phyloP scores from a whole-genome alignment of 2,329 filamentous ascomycete genomes.

The Botrytis squamosa region DNA sequence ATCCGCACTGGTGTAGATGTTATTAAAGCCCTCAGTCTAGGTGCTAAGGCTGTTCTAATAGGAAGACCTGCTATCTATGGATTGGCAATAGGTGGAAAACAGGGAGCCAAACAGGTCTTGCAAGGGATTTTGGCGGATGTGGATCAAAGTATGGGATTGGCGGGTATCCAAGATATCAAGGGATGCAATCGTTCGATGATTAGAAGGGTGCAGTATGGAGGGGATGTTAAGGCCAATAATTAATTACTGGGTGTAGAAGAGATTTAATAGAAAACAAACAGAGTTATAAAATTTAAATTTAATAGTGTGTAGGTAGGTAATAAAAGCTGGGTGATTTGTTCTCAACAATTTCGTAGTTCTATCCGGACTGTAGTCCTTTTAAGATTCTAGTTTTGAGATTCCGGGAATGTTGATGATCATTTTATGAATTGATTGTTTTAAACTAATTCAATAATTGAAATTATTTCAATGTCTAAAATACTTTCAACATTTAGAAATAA shows the following conservation, averaged over 20 bases:
- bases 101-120: conserved; percentile 53
- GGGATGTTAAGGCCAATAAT: conserved; percentile 33
- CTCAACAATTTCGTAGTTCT: too few relatives aligned
- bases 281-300: neutral
- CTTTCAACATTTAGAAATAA: neutral
- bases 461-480: neutral
- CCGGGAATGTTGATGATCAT: neutral
- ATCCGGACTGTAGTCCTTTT: neutral
- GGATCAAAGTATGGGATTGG: conserved; percentile 56
- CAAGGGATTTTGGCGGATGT: conserved; percentile 52
- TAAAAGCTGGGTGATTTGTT: neutral
- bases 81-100: conserved; percentile 51
- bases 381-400: neutral
- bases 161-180: conserved; percentile 45
- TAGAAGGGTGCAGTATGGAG: conserved; percentile 31
- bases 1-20: conserved; percentile 56
- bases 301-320: neutral
- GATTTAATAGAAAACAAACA: fast-evolving
- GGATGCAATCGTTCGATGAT: conserved; percentile 33
- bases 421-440: neutral
- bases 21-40: conserved; percentile 55
- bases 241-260: conserved; percentile 14
- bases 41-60: conserved; percentile 57
- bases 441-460: neutral
- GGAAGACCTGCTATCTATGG: conserved; percentile 60